A percentile compares a stretch with the other conserved stretches of the same genome.
phyloP scores from a whole-genome alignment of 2,329 filamentous ascomycete species.

The Cordyceps fumosorosea region DNA sequence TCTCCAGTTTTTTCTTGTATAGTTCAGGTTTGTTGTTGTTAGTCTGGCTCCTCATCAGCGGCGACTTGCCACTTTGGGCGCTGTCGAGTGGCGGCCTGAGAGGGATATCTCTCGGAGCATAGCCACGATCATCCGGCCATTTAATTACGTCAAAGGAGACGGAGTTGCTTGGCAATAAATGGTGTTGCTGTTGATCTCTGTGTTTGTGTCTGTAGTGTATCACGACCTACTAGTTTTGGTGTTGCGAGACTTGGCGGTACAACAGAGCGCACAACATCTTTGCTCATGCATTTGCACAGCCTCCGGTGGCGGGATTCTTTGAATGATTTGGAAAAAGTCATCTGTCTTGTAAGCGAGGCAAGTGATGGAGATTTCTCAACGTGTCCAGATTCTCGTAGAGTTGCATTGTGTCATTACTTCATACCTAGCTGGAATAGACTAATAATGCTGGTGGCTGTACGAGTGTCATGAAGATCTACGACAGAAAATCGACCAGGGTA shows the following conservation, averaged over 20 bases:
- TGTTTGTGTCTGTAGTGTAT: neutral
- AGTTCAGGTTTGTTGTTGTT: neutral
- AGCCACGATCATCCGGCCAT: slow-evolving; percentile 2
- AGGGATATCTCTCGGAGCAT: neutral
- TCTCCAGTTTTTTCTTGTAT: neutral
- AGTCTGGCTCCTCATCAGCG: neutral
- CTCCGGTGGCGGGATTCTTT: neutral
- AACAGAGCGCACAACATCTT: neutral
- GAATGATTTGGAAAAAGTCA: neutral
- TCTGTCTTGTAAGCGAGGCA: neutral
- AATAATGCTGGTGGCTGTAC: too few relatives aligned
- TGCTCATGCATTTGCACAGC: neutral
- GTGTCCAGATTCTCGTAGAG: neutral
- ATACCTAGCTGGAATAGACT: too few relatives aligned
- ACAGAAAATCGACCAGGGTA: neutral
- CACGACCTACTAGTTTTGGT: neutral
- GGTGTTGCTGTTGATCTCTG: neutral
- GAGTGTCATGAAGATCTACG: neutral
- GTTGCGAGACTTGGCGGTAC: neutral
- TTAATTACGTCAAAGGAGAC: neutral
- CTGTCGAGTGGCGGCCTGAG: neutral
- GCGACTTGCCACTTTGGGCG: neutral
- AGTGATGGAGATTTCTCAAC: neutral
- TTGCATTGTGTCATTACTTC: too few relatives aligned
- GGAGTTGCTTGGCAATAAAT: neutral